Evolutionary conservation across 805 yeast genomes (phyloP).

Genomic region (Nakazawaea populi): DNA sequence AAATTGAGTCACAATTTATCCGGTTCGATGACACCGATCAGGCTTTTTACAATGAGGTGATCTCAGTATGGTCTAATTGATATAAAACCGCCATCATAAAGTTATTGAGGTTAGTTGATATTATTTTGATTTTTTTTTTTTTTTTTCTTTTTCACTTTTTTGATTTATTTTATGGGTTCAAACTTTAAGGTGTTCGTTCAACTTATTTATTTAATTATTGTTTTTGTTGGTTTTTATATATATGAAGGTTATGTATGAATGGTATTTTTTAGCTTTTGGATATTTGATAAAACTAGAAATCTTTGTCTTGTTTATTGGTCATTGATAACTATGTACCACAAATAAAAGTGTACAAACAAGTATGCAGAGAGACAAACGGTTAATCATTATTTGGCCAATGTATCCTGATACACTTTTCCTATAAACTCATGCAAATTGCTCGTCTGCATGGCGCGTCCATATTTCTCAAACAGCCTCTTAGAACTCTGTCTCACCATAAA

Average conservation of each 20-base stretch:
- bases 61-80: neutral
- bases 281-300: no score
- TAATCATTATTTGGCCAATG: neutral
- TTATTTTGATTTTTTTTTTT: neutral
- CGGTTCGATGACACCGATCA: neutral
- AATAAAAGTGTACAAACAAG: neutral
- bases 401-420: constrained; percentile 22
- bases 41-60: neutral
- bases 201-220: no score
- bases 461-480: constrained; percentile 51
- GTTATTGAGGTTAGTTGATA: no score
- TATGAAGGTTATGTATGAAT: no score
- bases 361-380: neutral
- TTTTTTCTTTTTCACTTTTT: neutral
- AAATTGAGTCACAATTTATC: neutral
- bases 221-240: no score
- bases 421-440: constrained; percentile 70
- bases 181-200: no score
- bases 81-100: no score
- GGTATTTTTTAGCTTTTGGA: no score
- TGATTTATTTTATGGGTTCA: no score
- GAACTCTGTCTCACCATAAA: constrained; percentile 63
- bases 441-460: constrained; percentile 81
- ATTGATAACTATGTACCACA: no score
- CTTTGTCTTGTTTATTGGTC: no score